Conservation (phyloP, 129 eudicot species). For the Lactuca saligna region DNA sequence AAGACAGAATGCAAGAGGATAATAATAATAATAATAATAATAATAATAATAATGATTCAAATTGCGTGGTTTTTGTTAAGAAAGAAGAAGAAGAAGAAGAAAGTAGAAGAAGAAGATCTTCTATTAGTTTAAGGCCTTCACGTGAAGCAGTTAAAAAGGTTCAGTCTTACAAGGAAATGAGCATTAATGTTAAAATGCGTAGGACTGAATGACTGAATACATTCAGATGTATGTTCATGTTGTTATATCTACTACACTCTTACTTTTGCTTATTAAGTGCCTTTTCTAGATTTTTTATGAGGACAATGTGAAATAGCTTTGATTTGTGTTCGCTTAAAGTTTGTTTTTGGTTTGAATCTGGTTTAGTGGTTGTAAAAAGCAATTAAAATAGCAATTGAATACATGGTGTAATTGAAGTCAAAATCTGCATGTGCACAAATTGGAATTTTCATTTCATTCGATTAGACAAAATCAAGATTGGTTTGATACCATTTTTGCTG, state of each 20-base stretch:
- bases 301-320: neutral
- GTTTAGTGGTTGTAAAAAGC: too few relatives aligned
- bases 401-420: too few relatives aligned
- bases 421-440: too few relatives aligned
- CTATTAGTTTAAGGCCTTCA: constrained; percentile 61
- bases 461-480: too few relatives aligned
- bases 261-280: neutral
- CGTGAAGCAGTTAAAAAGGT: constrained; percentile 62
- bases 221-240: neutral
- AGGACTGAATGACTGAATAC: constrained; percentile 42
- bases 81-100: constrained; percentile 25
- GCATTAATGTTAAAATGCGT: constrained; percentile 55
- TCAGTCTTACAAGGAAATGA: constrained; percentile 65
- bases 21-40: too few relatives aligned
- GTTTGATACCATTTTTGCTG: too few relatives aligned
- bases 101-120: constrained; percentile 41
- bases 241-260: neutral
- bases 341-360: constrained; percentile 8
- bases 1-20: constrained; percentile 38
- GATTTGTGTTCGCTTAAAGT: constrained; percentile 5
- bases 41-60: neutral
- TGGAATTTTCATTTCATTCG: too few relatives aligned
- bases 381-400: too few relatives aligned
- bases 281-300: constrained; percentile 3
- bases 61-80: constrained; percentile 15